Conservation (phyloP, 768 basidiomycete genomes). For the Boletellus ananas region DNA sequence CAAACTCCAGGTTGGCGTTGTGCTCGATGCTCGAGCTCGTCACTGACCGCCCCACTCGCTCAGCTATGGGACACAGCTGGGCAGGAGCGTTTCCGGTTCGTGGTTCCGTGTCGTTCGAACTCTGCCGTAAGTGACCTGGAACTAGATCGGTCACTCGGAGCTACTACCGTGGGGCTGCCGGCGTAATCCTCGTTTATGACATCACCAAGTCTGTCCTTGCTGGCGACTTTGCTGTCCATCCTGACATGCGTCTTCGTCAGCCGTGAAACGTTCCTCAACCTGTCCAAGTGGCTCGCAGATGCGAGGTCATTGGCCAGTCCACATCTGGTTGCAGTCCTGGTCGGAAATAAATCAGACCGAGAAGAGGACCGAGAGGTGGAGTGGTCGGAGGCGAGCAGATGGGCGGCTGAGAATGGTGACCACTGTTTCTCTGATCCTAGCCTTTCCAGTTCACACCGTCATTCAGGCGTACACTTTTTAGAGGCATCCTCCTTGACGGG, state of each 20-base stretch:
- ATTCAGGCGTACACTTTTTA: constrained; percentile 85
- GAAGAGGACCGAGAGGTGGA: constrained; percentile 96
- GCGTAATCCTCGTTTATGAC: constrained; percentile 90
- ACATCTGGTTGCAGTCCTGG: constrained; percentile 82
- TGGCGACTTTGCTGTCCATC: neutral
- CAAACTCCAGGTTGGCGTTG: constrained; percentile 77
- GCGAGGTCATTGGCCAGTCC: constrained; percentile 91
- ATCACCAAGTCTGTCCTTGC: constrained; percentile 67
- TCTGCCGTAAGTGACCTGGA: constrained; percentile 12
- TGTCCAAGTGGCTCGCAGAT: constrained; percentile 89
- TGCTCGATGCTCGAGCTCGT: neutral
- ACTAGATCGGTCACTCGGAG: constrained; percentile 85
- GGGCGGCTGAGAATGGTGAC: constrained; percentile 94
- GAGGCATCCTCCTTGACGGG: constrained; percentile 91
- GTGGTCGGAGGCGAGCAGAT: constrained; percentile 90
- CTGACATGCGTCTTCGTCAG: constrained; percentile 39
- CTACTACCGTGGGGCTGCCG: constrained; percentile 93
- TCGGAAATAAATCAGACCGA: constrained; percentile 93
- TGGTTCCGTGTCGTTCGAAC: constrained; percentile 10
- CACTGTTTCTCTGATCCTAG: constrained; percentile 3
- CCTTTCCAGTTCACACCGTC: constrained; percentile 3
- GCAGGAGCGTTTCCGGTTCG: constrained; percentile 87
- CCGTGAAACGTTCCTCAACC: constrained; percentile 80
- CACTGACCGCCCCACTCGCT: constrained; percentile 12
- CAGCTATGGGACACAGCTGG: constrained; percentile 98